These are phyloP conservation scores for Eleusine indica DNA, from an alignment of 176 grass and related monocot genomes.

Conservation along the genomic window DNA sequence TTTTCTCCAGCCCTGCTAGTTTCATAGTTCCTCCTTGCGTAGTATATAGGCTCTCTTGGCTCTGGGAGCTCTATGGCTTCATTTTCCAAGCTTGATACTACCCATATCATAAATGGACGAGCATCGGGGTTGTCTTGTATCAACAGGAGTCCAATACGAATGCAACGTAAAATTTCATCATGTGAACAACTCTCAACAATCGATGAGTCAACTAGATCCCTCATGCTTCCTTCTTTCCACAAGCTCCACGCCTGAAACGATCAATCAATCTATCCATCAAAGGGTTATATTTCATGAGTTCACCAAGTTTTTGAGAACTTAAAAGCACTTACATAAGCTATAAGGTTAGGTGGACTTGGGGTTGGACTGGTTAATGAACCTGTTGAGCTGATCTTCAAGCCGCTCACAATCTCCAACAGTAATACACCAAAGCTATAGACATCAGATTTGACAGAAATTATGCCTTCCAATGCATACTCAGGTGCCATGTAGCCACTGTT, in stretches of 20 bases:
- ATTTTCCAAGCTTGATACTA: slow-evolving; percentile 47
- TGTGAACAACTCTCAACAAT: slow-evolving; percentile 20
- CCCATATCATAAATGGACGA: slow-evolving; percentile 40
- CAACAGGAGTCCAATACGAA: slow-evolving; percentile 34
- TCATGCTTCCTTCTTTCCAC: slow-evolving; percentile 42
- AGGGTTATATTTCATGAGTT: neutral
- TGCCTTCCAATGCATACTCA: slow-evolving; percentile 60
- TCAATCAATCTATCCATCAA: neutral
- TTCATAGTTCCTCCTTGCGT: neutral
- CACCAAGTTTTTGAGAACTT: neutral
- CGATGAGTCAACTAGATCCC: slow-evolving; percentile 10
- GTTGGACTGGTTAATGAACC: neutral
- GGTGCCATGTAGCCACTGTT: slow-evolving; percentile 63
- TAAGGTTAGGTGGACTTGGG: slow-evolving; percentile 27
- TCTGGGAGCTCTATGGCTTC: slow-evolving; percentile 9
- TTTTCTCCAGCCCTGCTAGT: neutral
- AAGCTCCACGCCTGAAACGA: slow-evolving; percentile 48
- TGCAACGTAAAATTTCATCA: slow-evolving; percentile 32
- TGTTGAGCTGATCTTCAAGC: slow-evolving; percentile 27
- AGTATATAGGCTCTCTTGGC: slow-evolving; percentile 32
- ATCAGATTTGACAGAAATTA: slow-evolving; percentile 50
- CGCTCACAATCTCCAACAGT: slow-evolving; percentile 56
- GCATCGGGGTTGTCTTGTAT: slow-evolving; percentile 49
- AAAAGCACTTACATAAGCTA: slow-evolving; percentile 37
- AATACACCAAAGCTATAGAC: slow-evolving; percentile 48